Evolutionary conservation across 1,284 basidiomycete genomes (phyloP).

Genomic region (Exsudoporus floridanus): DNA sequence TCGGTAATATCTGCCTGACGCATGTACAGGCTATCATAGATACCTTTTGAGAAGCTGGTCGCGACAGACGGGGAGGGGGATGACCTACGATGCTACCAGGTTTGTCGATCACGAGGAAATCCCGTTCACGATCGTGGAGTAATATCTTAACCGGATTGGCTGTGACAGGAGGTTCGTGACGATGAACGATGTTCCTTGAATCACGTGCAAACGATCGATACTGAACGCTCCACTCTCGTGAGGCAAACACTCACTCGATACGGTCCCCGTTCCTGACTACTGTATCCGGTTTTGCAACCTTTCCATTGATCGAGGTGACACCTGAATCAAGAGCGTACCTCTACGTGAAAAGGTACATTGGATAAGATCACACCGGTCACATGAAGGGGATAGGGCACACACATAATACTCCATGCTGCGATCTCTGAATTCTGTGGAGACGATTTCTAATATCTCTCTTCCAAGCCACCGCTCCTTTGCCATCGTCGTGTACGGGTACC

Average conservation of each 20-base stretch:
- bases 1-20: conserved; percentile 83
- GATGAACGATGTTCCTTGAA: conserved; percentile 85
- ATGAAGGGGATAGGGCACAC: conserved; percentile 36
- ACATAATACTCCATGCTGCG: conserved; percentile 92
- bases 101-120: conserved; percentile 92
- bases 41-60: neutral
- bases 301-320: conserved; percentile 91
- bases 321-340: conserved; percentile 92
- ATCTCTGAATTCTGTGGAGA: conserved; percentile 89
- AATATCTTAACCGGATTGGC: conserved; percentile 84
- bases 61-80: neutral
- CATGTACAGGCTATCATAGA: conserved; percentile 73
- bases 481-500: conserved; percentile 87
- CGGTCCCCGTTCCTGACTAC: conserved; percentile 87
- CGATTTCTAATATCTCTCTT: conserved; percentile 80
- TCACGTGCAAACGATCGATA: neutral
- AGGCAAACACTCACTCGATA: conserved; percentile 68
- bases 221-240: neutral
- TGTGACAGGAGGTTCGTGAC: conserved; percentile 95
- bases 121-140: conserved; percentile 71
- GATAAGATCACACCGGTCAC: neutral
- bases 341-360: conserved; percentile 39
- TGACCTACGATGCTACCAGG: conserved; percentile 80
- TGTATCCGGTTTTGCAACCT: conserved; percentile 75
- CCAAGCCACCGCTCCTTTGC: conserved; percentile 90